These are phyloP conservation scores for Letharia lupina DNA, from an alignment of 495 filamentous ascomycete species.

Conservation along the genomic window DNA sequence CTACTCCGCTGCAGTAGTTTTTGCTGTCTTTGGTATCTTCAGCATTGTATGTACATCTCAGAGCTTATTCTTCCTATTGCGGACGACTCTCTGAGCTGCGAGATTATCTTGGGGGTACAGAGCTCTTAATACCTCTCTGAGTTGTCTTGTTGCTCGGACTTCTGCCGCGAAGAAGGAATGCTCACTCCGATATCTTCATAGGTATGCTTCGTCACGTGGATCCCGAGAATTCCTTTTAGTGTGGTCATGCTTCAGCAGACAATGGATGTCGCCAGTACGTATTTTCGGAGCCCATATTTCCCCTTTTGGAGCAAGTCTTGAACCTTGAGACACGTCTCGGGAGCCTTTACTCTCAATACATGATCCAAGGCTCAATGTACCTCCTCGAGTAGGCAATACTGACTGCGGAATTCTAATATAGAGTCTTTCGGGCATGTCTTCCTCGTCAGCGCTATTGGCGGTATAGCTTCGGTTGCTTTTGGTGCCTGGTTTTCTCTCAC, in stretches of 20 bases:
- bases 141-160: not conserved
- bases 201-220: slow-evolving; percentile 68
- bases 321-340: too few relatives aligned
- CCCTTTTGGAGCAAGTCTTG: too few relatives aligned
- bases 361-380: too few relatives aligned
- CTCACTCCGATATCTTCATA: not conserved
- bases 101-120: not conserved
- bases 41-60: slow-evolving; percentile 47
- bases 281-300: too few relatives aligned
- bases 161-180: not conserved
- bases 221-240: slow-evolving; percentile 78
- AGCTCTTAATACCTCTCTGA: not conserved
- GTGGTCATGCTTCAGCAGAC: slow-evolving; percentile 81
- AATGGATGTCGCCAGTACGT: slow-evolving; percentile 64
- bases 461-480: slow-evolving; percentile 63
- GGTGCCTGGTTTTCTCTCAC: slow-evolving; percentile 56
- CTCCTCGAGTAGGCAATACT: too few relatives aligned
- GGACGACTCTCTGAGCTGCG: not conserved
- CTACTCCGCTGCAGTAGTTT: slow-evolving; percentile 77
- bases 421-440: slow-evolving; percentile 75
- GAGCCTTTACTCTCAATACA: too few relatives aligned
- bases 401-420: too few relatives aligned
- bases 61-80: not conserved
- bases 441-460: slow-evolving; percentile 71
- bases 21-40: slow-evolving; percentile 72